phyloP scores from a whole-genome alignment of 192 early-diverging fungal species.

The Cetraspora pellucida region DNA sequence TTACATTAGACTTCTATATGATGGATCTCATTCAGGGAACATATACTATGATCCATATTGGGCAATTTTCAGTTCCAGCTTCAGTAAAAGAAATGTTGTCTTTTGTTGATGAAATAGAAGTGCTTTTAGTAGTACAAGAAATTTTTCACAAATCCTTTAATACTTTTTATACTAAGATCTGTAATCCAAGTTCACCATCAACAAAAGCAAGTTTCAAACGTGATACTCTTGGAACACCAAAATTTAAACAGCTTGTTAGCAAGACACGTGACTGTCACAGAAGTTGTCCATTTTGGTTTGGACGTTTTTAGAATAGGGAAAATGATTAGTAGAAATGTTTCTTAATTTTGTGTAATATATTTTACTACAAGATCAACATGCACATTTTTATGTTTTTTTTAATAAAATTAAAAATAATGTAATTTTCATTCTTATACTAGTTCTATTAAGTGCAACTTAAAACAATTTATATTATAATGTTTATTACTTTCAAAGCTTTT shows the following conservation, averaged over 20 bases:
- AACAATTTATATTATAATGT: no score
- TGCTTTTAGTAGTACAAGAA: slow-evolving; percentile 13
- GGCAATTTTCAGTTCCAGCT: slow-evolving; percentile 21
- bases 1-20: slow-evolving; percentile 15
- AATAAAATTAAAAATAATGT: no score
- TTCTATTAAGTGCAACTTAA: no score
- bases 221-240: slow-evolving; percentile 20
- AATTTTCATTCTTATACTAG: no score
- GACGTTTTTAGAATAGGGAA: slow-evolving; percentile 15
- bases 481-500: no score
- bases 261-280: slow-evolving; percentile 21
- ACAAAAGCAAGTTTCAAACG: slow-evolving; percentile 30
- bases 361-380: no score
- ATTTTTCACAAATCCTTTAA: slow-evolving; percentile 30
- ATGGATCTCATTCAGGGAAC: slow-evolving; percentile 25
- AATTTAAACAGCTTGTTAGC: slow-evolving; percentile 23
- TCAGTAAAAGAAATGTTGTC: slow-evolving; percentile 26
- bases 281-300: slow-evolving; percentile 23
- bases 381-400: no score
- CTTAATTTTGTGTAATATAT: no score
- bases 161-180: not conserved
- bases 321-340: no score
- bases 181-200: not conserved
- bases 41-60: slow-evolving; percentile 29
- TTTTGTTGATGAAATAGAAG: slow-evolving; percentile 27